These are phyloP conservation scores for Adiantum capillusveneris DNA, from an alignment of 75 land plant species.

Conservation along the genomic window DNA sequence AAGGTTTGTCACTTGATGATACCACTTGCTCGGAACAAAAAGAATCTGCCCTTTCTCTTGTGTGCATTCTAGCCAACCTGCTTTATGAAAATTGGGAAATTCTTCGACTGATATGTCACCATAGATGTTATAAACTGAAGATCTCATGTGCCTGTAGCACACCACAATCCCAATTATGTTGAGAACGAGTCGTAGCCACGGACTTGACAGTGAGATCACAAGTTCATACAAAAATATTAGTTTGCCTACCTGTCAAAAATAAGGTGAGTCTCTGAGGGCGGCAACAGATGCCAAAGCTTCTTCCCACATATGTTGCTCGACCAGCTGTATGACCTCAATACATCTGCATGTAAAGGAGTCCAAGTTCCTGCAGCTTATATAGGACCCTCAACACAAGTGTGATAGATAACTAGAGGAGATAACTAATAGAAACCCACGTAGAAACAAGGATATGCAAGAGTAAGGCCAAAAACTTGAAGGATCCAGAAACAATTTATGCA, in stretches of 20 bases:
- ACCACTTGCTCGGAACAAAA: conserved; percentile 95
- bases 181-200: too few relatives aligned
- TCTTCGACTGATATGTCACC: conserved; percentile 43
- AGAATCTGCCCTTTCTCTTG: conserved; percentile 65
- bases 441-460: too few relatives aligned
- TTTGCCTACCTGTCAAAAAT: conserved; percentile 55
- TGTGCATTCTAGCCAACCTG: conserved; percentile 68
- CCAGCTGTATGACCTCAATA: conserved; percentile 92
- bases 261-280: conserved; percentile 63
- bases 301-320: conserved; percentile 83
- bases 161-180: too few relatives aligned
- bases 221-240: too few relatives aligned
- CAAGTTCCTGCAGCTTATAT: conserved; percentile 55
- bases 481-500: too few relatives aligned
- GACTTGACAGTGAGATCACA: too few relatives aligned
- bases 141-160: conserved; percentile 44
- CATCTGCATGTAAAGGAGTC: conserved; percentile 96
- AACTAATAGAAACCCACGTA: too few relatives aligned
- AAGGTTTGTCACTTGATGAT: conserved; percentile 86
- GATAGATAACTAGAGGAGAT: too few relatives aligned
- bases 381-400: not conserved
- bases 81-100: conserved; percentile 68
- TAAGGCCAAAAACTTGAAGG: too few relatives aligned
- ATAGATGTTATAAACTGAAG: conserved; percentile 59
- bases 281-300: conserved; percentile 65